These are phyloP conservation scores for Sphagnum contortum DNA, from an alignment of 225 moss, liverwort and hornwort species.

Conservation along the genomic window DNA sequence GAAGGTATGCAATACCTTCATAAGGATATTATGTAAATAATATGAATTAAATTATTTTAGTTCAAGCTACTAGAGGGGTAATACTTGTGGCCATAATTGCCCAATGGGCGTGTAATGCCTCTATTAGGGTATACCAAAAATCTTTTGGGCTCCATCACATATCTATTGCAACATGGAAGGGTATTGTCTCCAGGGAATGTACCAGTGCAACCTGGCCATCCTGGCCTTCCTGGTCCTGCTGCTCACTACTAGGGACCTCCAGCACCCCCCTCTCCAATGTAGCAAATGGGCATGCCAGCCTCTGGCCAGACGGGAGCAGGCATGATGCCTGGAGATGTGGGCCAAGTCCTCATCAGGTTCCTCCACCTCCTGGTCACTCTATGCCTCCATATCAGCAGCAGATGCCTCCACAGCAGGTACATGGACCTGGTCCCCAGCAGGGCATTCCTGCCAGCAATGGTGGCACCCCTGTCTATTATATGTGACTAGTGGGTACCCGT, in stretches of 20 bases:
- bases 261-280: slow-evolving; percentile 52
- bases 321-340: slow-evolving; percentile 64
- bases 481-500: no score
- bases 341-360: slow-evolving; percentile 62
- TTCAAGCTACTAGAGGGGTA: no score
- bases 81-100: no score
- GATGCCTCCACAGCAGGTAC: slow-evolving; percentile 98
- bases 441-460: slow-evolving; percentile 88
- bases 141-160: no score
- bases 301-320: slow-evolving; percentile 71
- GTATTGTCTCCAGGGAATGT: slow-evolving; percentile 46
- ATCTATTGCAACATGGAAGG: no score
- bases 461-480: slow-evolving; percentile 87
- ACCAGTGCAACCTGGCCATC: slow-evolving; percentile 53
- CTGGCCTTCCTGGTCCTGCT: slow-evolving; percentile 61
- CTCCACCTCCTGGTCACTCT: slow-evolving; percentile 70
- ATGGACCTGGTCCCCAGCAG: slow-evolving; percentile 83
- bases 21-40: no score
- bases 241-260: slow-evolving; percentile 56
- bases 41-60: no score
- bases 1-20: no score
- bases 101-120: no score
- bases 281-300: slow-evolving; percentile 37
- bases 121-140: no score
- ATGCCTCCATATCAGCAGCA: slow-evolving; percentile 59